phyloP scores from a whole-genome alignment of 2,329 filamentous ascomycete genomes.

The Verticillium dahliae region DNA sequence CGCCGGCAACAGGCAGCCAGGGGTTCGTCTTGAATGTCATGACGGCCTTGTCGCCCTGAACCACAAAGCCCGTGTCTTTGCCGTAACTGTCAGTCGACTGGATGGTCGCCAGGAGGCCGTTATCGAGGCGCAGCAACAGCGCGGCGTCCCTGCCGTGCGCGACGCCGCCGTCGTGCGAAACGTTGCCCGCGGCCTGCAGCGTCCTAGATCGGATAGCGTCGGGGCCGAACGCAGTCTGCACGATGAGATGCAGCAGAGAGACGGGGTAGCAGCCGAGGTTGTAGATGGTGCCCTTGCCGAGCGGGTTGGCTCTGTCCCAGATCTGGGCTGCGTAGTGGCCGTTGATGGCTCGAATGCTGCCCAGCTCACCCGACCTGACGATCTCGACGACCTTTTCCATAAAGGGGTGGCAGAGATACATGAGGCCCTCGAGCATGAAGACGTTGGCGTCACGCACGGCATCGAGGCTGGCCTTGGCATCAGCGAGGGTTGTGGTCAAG shows the following conservation, averaged over 20 bases:
- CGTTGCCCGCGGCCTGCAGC: constrained; percentile 15
- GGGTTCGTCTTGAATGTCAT: constrained; percentile 19
- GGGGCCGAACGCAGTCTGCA: constrained; percentile 15
- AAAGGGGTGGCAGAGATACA: constrained; percentile 19
- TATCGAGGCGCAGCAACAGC: constrained; percentile 15
- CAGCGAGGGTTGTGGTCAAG: constrained; percentile 17
- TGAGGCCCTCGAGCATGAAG: constrained; percentile 20
- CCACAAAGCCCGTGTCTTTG: constrained; percentile 16
- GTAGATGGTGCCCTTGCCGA: constrained; percentile 21
- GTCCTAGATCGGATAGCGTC: constrained; percentile 12
- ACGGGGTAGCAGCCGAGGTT: constrained; percentile 21
- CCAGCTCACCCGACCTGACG: constrained; percentile 14
- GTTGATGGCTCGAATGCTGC: constrained; percentile 14
- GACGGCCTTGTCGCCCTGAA: constrained; percentile 16
- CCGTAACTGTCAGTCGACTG: constrained; percentile 19
- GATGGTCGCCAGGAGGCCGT: constrained; percentile 15
- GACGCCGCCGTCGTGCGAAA: constrained; percentile 12
- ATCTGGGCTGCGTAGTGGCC: constrained; percentile 20
- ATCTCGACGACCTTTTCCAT: constrained; percentile 16
- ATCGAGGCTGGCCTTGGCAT: constrained; percentile 15
- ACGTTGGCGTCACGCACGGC: constrained; percentile 13
- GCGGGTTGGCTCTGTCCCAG: constrained; percentile 18
- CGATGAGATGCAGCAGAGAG: constrained; percentile 17
- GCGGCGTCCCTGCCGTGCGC: constrained; percentile 14
- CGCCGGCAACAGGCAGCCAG: constrained; percentile 17